Evolutionary conservation across 768 basidiomycete species (phyloP).

Genomic region (Paxillus involutus): DNA sequence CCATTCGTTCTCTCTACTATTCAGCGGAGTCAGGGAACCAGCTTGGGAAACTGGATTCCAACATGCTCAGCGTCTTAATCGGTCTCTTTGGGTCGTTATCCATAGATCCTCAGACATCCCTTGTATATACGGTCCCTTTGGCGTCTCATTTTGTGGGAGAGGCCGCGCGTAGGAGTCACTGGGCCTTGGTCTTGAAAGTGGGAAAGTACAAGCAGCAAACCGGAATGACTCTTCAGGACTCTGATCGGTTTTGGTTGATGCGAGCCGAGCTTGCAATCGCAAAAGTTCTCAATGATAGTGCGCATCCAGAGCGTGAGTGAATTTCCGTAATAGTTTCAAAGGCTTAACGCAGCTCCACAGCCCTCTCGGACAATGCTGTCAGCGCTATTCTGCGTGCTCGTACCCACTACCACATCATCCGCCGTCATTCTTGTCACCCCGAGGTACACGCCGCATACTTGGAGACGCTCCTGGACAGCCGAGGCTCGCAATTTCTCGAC

Average conservation of each 20-base stretch:
- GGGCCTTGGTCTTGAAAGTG: slow-evolving; percentile 49
- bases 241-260: slow-evolving; percentile 69
- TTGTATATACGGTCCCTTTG: slow-evolving; percentile 29
- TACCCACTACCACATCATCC: slow-evolving; percentile 40
- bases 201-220: slow-evolving; percentile 42
- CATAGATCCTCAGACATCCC: slow-evolving; percentile 24
- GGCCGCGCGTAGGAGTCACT: slow-evolving; percentile 35
- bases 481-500: slow-evolving; percentile 25
- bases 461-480: slow-evolving; percentile 35
- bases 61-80: slow-evolving; percentile 43
- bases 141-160: slow-evolving; percentile 26
- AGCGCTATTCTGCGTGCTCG: slow-evolving; percentile 34
- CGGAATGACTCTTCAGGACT: slow-evolving; percentile 33
- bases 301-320: slow-evolving; percentile 14
- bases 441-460: slow-evolving; percentile 51
- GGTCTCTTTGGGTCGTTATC: slow-evolving; percentile 53
- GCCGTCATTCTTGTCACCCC: slow-evolving; percentile 35
- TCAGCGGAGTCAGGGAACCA: slow-evolving; percentile 33
- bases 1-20: slow-evolving; percentile 40
- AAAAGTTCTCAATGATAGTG: slow-evolving; percentile 2
- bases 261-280: slow-evolving; percentile 39
- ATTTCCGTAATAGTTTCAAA: background rate
- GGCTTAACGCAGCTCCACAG: slow-evolving; percentile 13
- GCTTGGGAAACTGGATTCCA: slow-evolving; percentile 33
- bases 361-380: slow-evolving; percentile 6